Evolutionary conservation across 192 early-diverging fungal genomes (phyloP).

Genomic region (Coemansia sp.): DNA sequence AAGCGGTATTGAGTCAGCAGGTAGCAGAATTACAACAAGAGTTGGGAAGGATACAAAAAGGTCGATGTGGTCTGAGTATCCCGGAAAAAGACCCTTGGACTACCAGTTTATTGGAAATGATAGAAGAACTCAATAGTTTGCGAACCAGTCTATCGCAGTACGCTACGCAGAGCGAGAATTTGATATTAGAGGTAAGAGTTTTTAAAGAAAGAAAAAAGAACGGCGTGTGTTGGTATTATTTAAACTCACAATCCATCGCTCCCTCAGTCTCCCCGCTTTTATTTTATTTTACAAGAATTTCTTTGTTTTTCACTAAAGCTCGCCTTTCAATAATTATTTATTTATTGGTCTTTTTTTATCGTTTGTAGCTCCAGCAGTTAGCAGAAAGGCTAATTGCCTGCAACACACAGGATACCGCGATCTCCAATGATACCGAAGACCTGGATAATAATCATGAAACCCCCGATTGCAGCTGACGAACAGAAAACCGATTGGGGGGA

Average conservation of each 20-base stretch:
- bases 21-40: constrained; percentile 37
- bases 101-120: constrained; percentile 19
- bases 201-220: not conserved
- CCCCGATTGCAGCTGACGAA: not conserved
- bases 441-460: not conserved
- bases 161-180: constrained; percentile 9
- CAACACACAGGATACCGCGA: not conserved
- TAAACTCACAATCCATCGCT: not conserved
- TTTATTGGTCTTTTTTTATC: not conserved
- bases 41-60: constrained; percentile 12
- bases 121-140: constrained; percentile 16
- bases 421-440: not conserved
- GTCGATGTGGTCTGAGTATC: constrained; percentile 14
- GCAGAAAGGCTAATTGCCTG: constrained; percentile 3
- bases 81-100: constrained; percentile 32
- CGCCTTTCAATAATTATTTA: not conserved
- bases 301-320: not conserved
- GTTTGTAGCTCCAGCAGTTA: constrained; percentile 15
- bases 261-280: too few relatives aligned
- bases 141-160: constrained; percentile 16
- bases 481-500: too few relatives aligned
- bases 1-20: constrained; percentile 37
- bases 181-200: constrained; percentile 15
- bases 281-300: too few relatives aligned
- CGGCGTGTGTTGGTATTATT: not conserved